A percentile compares a stretch with the other conserved stretches of the same genome.
phyloP scores from a whole-genome alignment of 2,329 filamentous ascomycete species.

The Curvularia sp. region DNA sequence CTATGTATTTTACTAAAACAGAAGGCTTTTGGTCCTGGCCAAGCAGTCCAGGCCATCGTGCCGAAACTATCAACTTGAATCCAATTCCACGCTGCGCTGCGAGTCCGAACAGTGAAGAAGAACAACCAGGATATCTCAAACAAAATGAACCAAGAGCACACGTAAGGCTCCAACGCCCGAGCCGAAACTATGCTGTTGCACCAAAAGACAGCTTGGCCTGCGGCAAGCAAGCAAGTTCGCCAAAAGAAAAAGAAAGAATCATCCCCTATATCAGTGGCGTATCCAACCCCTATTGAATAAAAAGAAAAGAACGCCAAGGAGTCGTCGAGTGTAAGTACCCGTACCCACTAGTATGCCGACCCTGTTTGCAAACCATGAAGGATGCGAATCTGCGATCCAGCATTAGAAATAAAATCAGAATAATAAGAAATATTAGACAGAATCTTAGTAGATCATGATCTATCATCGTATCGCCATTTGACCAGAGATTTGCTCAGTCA shows the following conservation, averaged over 20 bases:
- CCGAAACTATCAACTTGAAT: constrained; percentile 3
- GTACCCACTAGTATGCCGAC: not conserved
- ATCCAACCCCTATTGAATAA: not conserved
- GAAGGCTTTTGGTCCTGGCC: not conserved
- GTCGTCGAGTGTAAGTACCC: not conserved
- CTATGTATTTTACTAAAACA: not conserved
- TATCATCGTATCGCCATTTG: constrained; percentile 14
- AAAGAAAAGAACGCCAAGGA: constrained; percentile 1
- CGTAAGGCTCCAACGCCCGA: constrained; percentile 2
- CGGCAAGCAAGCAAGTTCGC: constrained; percentile 28
- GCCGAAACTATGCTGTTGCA: constrained; percentile 4
- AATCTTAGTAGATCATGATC: constrained; percentile 20
- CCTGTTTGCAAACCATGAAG: constrained; percentile 14
- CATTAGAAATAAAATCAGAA: constrained; percentile 35
- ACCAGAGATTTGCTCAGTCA: constrained; percentile 27
- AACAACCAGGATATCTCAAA: constrained; percentile 18
- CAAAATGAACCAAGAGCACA: constrained; percentile 6
- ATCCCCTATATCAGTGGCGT: not conserved
- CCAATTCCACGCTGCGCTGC: constrained; percentile 1
- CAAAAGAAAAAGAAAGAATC: constrained; percentile 17
- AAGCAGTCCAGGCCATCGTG: not conserved
- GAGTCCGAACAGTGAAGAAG: not conserved
- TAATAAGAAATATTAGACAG: constrained; percentile 34
- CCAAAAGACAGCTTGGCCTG: constrained; percentile 18
- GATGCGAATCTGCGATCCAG: constrained; percentile 37